Conservation (phyloP, 2,329 filamentous ascomycete species). For the Microascus cirrosus region DNA sequence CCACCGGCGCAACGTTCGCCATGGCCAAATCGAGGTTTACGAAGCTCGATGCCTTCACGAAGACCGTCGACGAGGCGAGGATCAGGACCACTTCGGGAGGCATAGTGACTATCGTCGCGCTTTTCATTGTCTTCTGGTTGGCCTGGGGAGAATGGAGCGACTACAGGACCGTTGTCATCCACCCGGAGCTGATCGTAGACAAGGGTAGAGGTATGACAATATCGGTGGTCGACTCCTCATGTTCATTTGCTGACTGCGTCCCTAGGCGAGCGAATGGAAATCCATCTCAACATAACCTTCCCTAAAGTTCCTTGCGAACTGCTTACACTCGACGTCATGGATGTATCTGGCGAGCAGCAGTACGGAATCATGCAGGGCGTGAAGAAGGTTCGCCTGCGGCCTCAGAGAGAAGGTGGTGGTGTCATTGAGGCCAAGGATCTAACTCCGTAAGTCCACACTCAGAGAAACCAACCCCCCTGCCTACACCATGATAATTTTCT, state of each 20-base stretch:
- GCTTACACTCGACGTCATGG: slow-evolving; percentile 95
- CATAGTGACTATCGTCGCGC: slow-evolving; percentile 82
- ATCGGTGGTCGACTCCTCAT: neutral
- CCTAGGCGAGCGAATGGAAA: slow-evolving; percentile 96
- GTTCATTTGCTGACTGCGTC: neutral
- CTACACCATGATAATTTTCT: neutral
- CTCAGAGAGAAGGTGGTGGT: slow-evolving; percentile 61
- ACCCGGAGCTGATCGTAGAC: slow-evolving; percentile 90
- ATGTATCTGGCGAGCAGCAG: slow-evolving; percentile 94
- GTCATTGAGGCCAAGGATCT: slow-evolving; percentile 62
- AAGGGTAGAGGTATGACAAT: slow-evolving; percentile 75
- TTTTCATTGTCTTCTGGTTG: slow-evolving; percentile 80
- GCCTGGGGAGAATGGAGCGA: slow-evolving; percentile 94
- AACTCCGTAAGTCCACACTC: slow-evolving; percentile 43
- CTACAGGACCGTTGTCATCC: slow-evolving; percentile 74
- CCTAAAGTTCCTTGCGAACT: slow-evolving; percentile 90
- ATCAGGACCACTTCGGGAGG: slow-evolving; percentile 93
- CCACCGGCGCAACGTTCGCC: neutral
- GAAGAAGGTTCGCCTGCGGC: slow-evolving; percentile 73
- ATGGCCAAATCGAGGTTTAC: slow-evolving; percentile 97
- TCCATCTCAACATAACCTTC: slow-evolving; percentile 94
- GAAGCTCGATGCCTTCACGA: slow-evolving; percentile 95
- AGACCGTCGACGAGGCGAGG: slow-evolving; percentile 96
- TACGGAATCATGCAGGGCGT: slow-evolving; percentile 88
- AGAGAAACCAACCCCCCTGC: neutral